Evolutionary conservation across 352 stramenopile genomes (phyloP).

Genomic region (Peronospora farinosa): DNA sequence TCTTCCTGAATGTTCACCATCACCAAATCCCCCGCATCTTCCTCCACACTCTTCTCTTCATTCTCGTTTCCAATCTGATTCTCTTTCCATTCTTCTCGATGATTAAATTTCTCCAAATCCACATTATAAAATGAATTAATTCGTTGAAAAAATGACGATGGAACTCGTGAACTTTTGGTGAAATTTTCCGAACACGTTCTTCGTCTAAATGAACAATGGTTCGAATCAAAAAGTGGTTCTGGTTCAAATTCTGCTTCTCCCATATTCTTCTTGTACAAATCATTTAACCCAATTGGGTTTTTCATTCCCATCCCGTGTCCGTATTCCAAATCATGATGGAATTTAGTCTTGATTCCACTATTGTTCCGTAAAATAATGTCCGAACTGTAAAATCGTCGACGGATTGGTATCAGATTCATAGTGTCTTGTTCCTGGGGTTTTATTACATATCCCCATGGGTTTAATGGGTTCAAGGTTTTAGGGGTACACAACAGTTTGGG

Average conservation of each 20-base stretch:
- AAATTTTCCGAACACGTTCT: slow-evolving; percentile 40
- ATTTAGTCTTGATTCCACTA: slow-evolving; percentile 7
- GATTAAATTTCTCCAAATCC: slow-evolving; percentile 2
- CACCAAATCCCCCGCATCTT: slow-evolving; percentile 11
- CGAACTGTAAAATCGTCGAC: slow-evolving; percentile 54
- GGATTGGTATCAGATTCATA: slow-evolving; percentile 24
- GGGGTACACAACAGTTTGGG: not conserved
- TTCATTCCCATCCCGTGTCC: slow-evolving; percentile 11
- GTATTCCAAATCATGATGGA: slow-evolving; percentile 8
- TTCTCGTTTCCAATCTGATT: slow-evolving; percentile 15
- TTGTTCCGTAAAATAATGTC: slow-evolving; percentile 39
- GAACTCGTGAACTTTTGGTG: slow-evolving; percentile 23
- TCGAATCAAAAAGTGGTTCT: slow-evolving; percentile 10
- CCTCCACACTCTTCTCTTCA: slow-evolving; percentile 25
- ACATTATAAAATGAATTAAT: slow-evolving; percentile 9
- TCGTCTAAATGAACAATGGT: slow-evolving; percentile 12
- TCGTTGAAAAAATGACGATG: slow-evolving; percentile 22
- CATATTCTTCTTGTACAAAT: too few relatives aligned
- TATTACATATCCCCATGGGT: slow-evolving; percentile 7
- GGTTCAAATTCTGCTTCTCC: slow-evolving; percentile 12
- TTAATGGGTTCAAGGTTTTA: slow-evolving; percentile 2
- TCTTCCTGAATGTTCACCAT: slow-evolving; percentile 17
- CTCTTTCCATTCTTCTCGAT: slow-evolving; percentile 7
- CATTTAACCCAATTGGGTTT: slow-evolving; percentile 17
- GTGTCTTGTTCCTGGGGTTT: not conserved